Evolutionary conservation across 768 basidiomycete species (phyloP).

Genomic region (Russula foetens): DNA sequence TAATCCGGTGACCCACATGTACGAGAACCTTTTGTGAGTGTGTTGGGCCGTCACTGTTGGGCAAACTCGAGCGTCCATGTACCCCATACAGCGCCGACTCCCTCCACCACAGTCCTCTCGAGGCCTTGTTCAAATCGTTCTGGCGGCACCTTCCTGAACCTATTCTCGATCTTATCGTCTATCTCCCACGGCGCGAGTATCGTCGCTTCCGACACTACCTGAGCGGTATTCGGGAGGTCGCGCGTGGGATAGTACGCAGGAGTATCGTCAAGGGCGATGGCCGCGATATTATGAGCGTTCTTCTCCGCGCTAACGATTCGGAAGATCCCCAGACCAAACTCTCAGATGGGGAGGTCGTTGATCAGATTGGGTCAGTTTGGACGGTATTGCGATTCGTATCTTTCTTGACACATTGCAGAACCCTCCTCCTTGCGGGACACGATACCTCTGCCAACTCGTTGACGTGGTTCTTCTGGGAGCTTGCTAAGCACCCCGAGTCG

Average conservation of each 20-base stretch:
- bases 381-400: no score
- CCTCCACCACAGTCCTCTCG: slow-evolving; percentile 21
- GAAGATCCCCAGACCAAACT: no score
- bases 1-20: slow-evolving; percentile 8
- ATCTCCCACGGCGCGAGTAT: not conserved
- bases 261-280: not conserved
- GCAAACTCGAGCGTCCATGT: not conserved
- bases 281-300: no score
- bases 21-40: slow-evolving; percentile 10
- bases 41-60: not conserved
- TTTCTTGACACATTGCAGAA: not conserved
- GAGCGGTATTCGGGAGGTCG: not conserved
- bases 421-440: not conserved
- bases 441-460: not conserved
- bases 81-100: slow-evolving; percentile 20
- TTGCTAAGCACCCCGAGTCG: not conserved
- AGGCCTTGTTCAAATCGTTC: not conserved
- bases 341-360: no score
- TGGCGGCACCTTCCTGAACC: not conserved
- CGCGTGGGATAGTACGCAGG: not conserved
- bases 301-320: no score
- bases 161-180: not conserved
- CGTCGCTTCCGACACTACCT: not conserved
- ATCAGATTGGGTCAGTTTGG: no score
- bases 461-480: not conserved